phyloP scores from a whole-genome alignment of 495 filamentous ascomycete species.

The Glarea lozoyensis region DNA sequence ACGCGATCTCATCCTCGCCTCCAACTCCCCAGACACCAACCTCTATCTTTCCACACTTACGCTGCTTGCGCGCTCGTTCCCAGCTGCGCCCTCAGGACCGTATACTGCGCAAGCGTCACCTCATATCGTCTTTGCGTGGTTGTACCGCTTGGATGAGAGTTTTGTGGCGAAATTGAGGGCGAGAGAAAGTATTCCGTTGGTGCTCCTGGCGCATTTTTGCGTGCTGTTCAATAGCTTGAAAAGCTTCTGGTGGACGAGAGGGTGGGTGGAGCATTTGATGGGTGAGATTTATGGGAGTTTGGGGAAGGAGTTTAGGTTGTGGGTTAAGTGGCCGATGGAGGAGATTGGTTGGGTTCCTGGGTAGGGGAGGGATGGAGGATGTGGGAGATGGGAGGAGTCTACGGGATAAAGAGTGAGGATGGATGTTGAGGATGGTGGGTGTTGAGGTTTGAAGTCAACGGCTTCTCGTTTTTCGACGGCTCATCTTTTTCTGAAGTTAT shows the following conservation, averaged over 20 bases:
- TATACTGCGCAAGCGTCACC: conserved; percentile 18
- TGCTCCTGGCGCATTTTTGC: conserved; percentile 31
- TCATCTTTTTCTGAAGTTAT: too few species aligned
- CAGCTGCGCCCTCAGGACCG: background rate
- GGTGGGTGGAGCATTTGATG: conserved; percentile 28
- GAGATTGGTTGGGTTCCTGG: conserved; percentile 27
- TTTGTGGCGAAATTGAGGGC: conserved; percentile 25
- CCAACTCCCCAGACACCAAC: conserved; percentile 10
- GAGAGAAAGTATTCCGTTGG: conserved; percentile 27
- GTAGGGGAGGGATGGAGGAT: too few species aligned
- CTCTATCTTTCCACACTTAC: conserved; percentile 15
- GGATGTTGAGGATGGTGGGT: too few species aligned
- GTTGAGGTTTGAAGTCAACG: too few species aligned
- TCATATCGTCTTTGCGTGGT: conserved; percentile 27
- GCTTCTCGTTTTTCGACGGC: too few species aligned
- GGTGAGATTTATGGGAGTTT: conserved; percentile 25
- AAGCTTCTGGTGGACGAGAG: conserved; percentile 31
- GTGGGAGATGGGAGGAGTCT: too few species aligned
- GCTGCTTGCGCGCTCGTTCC: conserved; percentile 14
- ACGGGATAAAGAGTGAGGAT: too few species aligned
- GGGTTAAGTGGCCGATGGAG: conserved; percentile 33
- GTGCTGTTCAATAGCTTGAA: conserved; percentile 28
- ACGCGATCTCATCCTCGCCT: background rate
- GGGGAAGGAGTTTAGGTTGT: conserved; percentile 26
- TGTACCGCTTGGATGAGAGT: conserved; percentile 22